Percentiles rank a stretch among this genome's conserved stretches.
Conservation (phyloP, 2,329 filamentous ascomycete genomes). For the Sporothrix brunneoviolacea region DNA sequence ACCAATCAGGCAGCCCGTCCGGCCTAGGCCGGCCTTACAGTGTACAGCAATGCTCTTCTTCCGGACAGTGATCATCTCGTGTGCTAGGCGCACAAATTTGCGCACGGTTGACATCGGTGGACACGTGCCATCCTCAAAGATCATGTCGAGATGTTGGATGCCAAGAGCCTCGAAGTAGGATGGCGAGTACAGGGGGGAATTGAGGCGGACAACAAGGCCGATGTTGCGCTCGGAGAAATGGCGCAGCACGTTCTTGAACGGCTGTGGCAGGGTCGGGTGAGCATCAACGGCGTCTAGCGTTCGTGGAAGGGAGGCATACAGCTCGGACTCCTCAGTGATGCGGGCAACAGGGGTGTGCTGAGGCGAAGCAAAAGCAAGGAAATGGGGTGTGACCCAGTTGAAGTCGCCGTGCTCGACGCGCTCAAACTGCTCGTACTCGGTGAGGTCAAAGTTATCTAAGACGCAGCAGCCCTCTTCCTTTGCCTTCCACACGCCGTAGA, state of each 20-base stretch:
- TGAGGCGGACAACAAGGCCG: slow-evolving; percentile 87
- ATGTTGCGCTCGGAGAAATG: slow-evolving; percentile 87
- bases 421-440: slow-evolving; percentile 95
- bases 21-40: slow-evolving; percentile 93
- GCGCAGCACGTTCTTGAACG: slow-evolving; percentile 91
- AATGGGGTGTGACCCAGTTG: slow-evolving; percentile 96
- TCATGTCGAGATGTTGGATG: slow-evolving; percentile 97
- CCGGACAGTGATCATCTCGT: slow-evolving; percentile 86
- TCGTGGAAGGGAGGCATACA: slow-evolving; percentile 68
- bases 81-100: slow-evolving; percentile 90
- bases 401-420: slow-evolving; percentile 97
- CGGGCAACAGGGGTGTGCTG: slow-evolving; percentile 72
- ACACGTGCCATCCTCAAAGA: slow-evolving; percentile 97
- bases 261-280: slow-evolving; percentile 64
- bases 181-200: slow-evolving; percentile 91
- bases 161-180: slow-evolving; percentile 96
- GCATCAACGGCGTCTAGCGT: slow-evolving; percentile 66
- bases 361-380: slow-evolving; percentile 93
- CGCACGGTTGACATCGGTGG: slow-evolving; percentile 82
- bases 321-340: slow-evolving; percentile 64
- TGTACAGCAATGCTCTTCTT: slow-evolving; percentile 94
- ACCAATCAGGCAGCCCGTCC: slow-evolving; percentile 92
- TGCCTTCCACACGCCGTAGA: slow-evolving; percentile 97
- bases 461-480: slow-evolving; percentile 93
- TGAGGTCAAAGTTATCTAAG: slow-evolving; percentile 87